These are phyloP conservation scores for Fragaria iinumae DNA, from an alignment of 306 rosid species.

Conservation along the genomic window DNA sequence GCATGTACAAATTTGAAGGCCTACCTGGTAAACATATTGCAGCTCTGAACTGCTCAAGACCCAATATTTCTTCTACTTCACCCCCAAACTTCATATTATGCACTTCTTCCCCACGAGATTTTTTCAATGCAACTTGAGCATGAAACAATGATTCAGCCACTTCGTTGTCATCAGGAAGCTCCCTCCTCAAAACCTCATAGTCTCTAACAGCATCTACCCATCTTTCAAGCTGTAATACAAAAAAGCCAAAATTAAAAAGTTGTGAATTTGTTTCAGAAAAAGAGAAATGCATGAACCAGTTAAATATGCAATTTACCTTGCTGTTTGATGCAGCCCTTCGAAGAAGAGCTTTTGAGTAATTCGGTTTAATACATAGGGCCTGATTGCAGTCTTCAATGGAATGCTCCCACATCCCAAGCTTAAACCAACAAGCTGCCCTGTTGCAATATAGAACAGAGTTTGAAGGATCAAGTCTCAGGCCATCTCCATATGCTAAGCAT, in stretches of 20 bases:
- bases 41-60: slow-evolving; percentile 78
- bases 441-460: slow-evolving; percentile 90
- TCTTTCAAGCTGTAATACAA: slow-evolving; percentile 65
- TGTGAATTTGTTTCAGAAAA: neutral
- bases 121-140: slow-evolving; percentile 81
- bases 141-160: slow-evolving; percentile 90
- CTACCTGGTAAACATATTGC: slow-evolving; percentile 74
- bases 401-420: slow-evolving; percentile 83
- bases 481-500: slow-evolving; percentile 84
- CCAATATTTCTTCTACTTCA: slow-evolving; percentile 79
- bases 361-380: slow-evolving; percentile 71
- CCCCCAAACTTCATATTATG: slow-evolving; percentile 79
- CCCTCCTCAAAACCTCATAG: slow-evolving; percentile 66
- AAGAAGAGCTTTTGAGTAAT: slow-evolving; percentile 87
- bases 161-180: slow-evolving; percentile 74
- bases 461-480: slow-evolving; percentile 73
- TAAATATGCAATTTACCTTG: slow-evolving; percentile 51
- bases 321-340: slow-evolving; percentile 89
- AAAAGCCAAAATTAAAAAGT: slow-evolving; percentile 17
- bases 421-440: slow-evolving; percentile 95
- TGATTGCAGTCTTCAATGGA: slow-evolving; percentile 89
- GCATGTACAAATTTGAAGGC: neutral
- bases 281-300: neutral
- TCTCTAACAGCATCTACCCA: slow-evolving; percentile 87
- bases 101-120: slow-evolving; percentile 89